Percentiles rank a stretch among this genome's conserved stretches.
Conservation (phyloP, 106 monocot species). For the Vanilla planifolia region DNA sequence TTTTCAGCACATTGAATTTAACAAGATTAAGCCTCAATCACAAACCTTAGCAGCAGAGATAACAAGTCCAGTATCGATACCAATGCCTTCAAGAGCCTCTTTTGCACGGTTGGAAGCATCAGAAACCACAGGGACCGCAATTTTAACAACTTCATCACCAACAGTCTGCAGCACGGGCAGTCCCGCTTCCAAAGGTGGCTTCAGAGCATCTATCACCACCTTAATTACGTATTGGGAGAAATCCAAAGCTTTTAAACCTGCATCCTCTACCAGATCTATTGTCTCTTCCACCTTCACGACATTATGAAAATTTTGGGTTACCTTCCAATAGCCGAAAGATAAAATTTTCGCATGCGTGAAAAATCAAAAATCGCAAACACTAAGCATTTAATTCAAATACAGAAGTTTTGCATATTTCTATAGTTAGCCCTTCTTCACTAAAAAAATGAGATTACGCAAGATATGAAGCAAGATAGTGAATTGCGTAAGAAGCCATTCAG, state of each 20-base stretch:
- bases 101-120: constrained; percentile 70
- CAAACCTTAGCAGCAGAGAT: constrained; percentile 57
- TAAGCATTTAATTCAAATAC: too few species aligned
- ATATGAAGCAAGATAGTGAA: too few species aligned
- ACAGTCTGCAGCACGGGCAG: constrained; percentile 54
- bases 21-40: not conserved
- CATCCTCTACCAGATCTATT: constrained; percentile 48
- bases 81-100: constrained; percentile 67
- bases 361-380: too few species aligned
- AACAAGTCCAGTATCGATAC: constrained; percentile 67
- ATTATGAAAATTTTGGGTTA: not conserved
- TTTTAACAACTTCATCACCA: constrained; percentile 60
- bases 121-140: constrained; percentile 63
- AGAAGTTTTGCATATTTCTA: too few species aligned
- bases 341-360: too few species aligned
- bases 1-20: too few species aligned
- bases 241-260: constrained; percentile 37
- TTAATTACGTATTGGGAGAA: constrained; percentile 33
- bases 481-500: too few species aligned
- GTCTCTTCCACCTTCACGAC: constrained; percentile 55
- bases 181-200: constrained; percentile 60
- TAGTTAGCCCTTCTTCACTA: too few species aligned
- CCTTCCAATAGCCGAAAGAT: not conserved
- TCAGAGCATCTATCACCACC: constrained; percentile 43
- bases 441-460: too few species aligned